Evolutionary conservation across 148 eudicot genomes (phyloP), one percentile per base, ranked within the genome.

Genomic region (Nepenthes mirabilis): DNA sequence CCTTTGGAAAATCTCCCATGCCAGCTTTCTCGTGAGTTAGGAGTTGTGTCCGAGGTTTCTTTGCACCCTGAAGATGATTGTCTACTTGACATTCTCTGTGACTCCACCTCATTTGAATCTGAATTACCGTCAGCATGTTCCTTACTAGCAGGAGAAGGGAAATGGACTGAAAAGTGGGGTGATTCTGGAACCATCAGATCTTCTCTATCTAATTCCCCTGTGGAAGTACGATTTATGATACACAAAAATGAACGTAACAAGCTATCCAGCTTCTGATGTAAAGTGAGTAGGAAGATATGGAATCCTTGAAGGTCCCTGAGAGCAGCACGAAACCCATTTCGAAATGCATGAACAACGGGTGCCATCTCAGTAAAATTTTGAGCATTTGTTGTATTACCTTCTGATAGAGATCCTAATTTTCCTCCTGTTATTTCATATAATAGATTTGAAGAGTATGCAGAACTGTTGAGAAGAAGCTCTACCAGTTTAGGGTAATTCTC

Each of bases 301-400:
- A 94, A 89, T 56, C 99, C 99, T 76, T 94, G 95, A 77, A 94
- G 75, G 71, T 94, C 99, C 50, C 95, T 72, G 5, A 94, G 68
- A 52, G 96, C 91, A 64, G 83, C 83, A 68, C 97, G 87, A 65
- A 89, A 94, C 54, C 99, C 97, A 72, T 76, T 70, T 37, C 91
- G 80, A 61, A 94, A 94, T 63, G 73, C 82, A 75, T 79, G 80
- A 63, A 84, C 83, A 6, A 81, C 79, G n/a, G 82, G 66, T 40
- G 69, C 61, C 83, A 81, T 75, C 61, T 93, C 85, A 60, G 66
- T 52, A 52, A 61, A 60, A 53, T 63, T 60, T 36, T 64, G 58
- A 62, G 71, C 70, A 55, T 47, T 66, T 23, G 52, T 55, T 43
- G 65, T 57, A 60, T 70, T 76, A 68, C 50, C 75, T 63, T 80